Conservation (phyloP, 2,329 filamentous ascomycete genomes). For the Pestalotiopsis sp. region DNA sequence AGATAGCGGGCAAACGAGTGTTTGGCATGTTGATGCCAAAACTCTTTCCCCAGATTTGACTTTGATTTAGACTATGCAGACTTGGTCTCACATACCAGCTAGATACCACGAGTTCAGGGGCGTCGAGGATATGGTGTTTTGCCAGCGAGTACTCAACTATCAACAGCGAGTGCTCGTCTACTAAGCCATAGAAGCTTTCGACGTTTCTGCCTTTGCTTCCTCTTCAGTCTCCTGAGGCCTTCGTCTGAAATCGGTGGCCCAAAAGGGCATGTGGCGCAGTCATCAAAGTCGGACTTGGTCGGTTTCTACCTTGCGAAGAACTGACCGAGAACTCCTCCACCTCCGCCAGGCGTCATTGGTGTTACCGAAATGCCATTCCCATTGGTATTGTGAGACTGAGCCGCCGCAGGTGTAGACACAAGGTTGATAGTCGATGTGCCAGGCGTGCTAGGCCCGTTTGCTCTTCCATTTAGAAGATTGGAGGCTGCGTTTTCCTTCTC, state of each 20-base stretch:
- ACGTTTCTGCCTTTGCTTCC: no score
- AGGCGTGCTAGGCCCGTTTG: conserved; percentile 61
- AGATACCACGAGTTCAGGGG: neutral
- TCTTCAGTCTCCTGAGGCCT: no score
- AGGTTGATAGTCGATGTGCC: conserved; percentile 64
- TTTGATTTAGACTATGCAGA: neutral
- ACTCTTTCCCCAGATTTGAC: neutral
- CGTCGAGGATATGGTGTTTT: neutral
- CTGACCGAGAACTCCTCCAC: conserved; percentile 74
- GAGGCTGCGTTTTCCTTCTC: conserved; percentile 44
- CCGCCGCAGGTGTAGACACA: conserved; percentile 51
- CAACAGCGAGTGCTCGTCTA: no score
- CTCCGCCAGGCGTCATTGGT: conserved; percentile 77
- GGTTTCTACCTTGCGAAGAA: conserved; percentile 51
- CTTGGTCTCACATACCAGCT: neutral
- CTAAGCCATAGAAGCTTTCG: no score
- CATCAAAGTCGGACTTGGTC: neutral
- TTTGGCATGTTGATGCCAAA: neutral
- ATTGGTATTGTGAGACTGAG: conserved; percentile 58
- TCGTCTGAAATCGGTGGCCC: no score
- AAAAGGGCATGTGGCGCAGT: neutral
- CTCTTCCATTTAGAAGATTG: conserved; percentile 36
- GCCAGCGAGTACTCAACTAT: neutral
- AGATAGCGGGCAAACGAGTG: neutral
- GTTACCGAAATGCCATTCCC: conserved; percentile 63